Conservation (phyloP, 257 asterid genomes). For the Thymus quinquecostatus region DNA sequence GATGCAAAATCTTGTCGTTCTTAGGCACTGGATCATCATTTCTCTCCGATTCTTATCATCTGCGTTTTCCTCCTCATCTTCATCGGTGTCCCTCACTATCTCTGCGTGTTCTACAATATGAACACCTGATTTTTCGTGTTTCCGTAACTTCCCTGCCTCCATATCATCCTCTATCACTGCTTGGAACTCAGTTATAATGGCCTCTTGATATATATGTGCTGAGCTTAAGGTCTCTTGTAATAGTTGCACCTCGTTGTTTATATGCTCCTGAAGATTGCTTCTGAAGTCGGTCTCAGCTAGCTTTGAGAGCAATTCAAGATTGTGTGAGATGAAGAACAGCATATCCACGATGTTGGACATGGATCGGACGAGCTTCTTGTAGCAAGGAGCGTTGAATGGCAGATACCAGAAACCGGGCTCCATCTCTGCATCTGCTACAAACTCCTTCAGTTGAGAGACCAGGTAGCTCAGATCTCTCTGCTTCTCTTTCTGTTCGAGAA, state of each 20-base stretch:
- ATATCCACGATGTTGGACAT: slow-evolving; percentile 44
- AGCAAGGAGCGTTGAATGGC: slow-evolving; percentile 54
- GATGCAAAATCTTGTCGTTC: slow-evolving; percentile 46
- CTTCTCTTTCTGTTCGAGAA: slow-evolving; percentile 36
- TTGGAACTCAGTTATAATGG: not conserved
- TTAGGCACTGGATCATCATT: slow-evolving; percentile 27
- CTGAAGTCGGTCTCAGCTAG: slow-evolving; percentile 27
- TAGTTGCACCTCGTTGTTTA: slow-evolving; percentile 36
- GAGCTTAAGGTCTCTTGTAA: slow-evolving; percentile 41
- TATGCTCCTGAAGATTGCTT: slow-evolving; percentile 42
- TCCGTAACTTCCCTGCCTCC: slow-evolving; percentile 40
- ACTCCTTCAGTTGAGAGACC: slow-evolving; percentile 41
- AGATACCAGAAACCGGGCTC: slow-evolving; percentile 71
- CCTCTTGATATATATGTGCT: slow-evolving; percentile 31
- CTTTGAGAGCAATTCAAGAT: slow-evolving; percentile 40
- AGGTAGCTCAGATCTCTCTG: slow-evolving; percentile 37
- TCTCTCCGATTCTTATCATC: slow-evolving; percentile 27
- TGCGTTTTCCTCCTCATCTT: slow-evolving; percentile 29
- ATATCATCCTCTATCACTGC: slow-evolving; percentile 35
- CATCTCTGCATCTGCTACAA: slow-evolving; percentile 50
- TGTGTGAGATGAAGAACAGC: slow-evolving; percentile 40
- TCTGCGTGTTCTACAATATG: slow-evolving; percentile 25
- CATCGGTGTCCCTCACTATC: slow-evolving; percentile 16
- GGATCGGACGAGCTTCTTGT: slow-evolving; percentile 48
- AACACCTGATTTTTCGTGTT: slow-evolving; percentile 4